These are phyloP conservation scores for Cercospora sojina DNA, from an alignment of 2,329 filamentous ascomycete species.

Conservation along the genomic window DNA sequence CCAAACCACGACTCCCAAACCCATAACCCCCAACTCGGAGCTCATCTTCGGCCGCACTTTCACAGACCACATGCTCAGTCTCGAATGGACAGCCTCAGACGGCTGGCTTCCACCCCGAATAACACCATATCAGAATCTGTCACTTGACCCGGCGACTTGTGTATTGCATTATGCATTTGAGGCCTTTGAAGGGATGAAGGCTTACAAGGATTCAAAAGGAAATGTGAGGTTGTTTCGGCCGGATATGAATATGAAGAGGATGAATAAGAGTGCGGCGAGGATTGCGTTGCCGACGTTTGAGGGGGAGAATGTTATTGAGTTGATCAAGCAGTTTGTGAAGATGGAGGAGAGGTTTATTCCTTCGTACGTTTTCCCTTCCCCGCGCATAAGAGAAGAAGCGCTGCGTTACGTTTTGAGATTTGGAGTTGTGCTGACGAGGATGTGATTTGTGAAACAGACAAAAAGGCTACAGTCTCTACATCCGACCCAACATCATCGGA, in stretches of 20 bases:
- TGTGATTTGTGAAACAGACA: constrained; percentile 35
- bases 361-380: constrained; percentile 49
- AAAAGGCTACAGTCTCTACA: constrained; percentile 89
- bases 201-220: constrained; percentile 83
- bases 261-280: constrained; percentile 87
- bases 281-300: constrained; percentile 92
- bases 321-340: constrained; percentile 77
- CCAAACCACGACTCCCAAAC: constrained; percentile 73
- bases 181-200: constrained; percentile 99
- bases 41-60: constrained; percentile 89
- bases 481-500: constrained; percentile 95
- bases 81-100: constrained; percentile 84
- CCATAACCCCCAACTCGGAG: constrained; percentile 70
- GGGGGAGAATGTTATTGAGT: constrained; percentile 68
- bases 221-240: constrained; percentile 86
- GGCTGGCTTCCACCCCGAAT: constrained; percentile 86
- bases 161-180: constrained; percentile 99
- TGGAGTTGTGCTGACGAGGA: not conserved
- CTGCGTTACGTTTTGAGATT: not conserved
- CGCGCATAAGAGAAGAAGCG: not conserved
- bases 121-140: constrained; percentile 93
- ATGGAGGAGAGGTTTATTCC: constrained; percentile 90
- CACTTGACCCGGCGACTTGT: constrained; percentile 90
- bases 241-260: constrained; percentile 90
- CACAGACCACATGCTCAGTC: constrained; percentile 95